These are phyloP conservation scores for Juglanconis sp. DNA, from an alignment of 2,329 filamentous ascomycete genomes.

Conservation along the genomic window DNA sequence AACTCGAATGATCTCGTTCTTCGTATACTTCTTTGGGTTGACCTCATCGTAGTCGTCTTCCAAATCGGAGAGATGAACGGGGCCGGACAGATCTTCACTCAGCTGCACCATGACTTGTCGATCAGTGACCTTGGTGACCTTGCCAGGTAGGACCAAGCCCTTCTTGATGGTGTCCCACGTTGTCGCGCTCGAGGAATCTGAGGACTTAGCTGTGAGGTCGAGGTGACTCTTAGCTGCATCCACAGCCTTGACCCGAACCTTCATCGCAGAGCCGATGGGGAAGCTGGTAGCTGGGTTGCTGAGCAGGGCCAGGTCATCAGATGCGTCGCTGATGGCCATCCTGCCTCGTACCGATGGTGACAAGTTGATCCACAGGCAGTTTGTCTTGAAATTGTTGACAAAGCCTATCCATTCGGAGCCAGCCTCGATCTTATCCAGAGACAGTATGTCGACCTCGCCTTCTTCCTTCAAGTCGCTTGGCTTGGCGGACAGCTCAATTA, in stretches of 20 bases:
- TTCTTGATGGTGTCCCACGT: constrained; percentile 69
- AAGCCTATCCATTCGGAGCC: constrained; percentile 76
- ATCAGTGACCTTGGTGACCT: constrained; percentile 82
- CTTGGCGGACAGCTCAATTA: constrained; percentile 86
- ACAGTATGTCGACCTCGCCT: constrained; percentile 47
- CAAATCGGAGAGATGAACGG: constrained; percentile 78
- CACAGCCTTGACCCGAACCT: constrained; percentile 72
- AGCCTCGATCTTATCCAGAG: constrained; percentile 67
- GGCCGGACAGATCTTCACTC: constrained; percentile 73
- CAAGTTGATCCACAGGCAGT: constrained; percentile 85
- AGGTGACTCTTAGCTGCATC: constrained; percentile 71
- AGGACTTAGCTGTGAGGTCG: constrained; percentile 77
- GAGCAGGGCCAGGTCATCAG: constrained; percentile 78
- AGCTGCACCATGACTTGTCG: constrained; percentile 82
- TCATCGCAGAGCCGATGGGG: constrained; percentile 84
- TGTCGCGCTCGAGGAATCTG: constrained; percentile 53
- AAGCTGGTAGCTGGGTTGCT: constrained; percentile 76
- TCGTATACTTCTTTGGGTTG: constrained; percentile 70
- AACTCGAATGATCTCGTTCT: constrained; percentile 85
- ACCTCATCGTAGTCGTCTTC: constrained; percentile 82
- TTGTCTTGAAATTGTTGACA: constrained; percentile 81
- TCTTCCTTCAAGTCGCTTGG: constrained; percentile 57
- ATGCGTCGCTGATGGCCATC: constrained; percentile 77
- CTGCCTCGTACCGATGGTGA: constrained; percentile 85
- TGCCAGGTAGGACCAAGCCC: constrained; percentile 78